Conservation (phyloP, 2,329 filamentous ascomycete species). For the Botrytis byssoidea region DNA sequence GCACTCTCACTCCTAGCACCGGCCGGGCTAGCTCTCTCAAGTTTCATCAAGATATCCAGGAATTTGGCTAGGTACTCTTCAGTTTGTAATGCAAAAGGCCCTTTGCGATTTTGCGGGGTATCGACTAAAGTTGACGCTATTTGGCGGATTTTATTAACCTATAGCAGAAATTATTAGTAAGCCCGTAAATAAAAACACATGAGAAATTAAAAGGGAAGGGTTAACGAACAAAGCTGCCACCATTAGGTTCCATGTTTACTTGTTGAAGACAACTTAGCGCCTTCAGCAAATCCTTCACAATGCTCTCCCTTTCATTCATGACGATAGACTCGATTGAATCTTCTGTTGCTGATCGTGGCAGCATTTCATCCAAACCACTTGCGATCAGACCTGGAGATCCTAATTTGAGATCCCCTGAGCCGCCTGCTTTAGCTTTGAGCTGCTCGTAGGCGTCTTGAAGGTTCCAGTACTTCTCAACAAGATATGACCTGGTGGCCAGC, state of each 20-base stretch:
- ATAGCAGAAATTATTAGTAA: conserved; percentile 21
- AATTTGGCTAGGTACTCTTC: conserved; percentile 72
- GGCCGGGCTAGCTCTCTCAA: conserved; percentile 53
- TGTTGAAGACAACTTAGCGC: conserved; percentile 77
- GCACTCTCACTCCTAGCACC: conserved; percentile 44
- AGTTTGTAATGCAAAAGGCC: conserved; percentile 54
- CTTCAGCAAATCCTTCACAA: conserved; percentile 74
- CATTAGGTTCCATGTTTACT: conserved; percentile 77
- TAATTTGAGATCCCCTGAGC: conserved; percentile 8
- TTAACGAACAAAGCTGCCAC: conserved; percentile 58
- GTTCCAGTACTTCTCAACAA: conserved; percentile 83
- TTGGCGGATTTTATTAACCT: conserved; percentile 78
- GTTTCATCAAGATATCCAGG: conserved; percentile 69
- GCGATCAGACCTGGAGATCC: conserved; percentile 34
- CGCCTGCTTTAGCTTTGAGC: conserved; percentile 39
- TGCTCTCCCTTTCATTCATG: conserved; percentile 73
- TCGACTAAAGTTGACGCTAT: conserved; percentile 79
- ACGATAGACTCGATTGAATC: conserved; percentile 51
- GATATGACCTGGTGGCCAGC: conserved; percentile 76
- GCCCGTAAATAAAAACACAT: conserved; percentile 1
- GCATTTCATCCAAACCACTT: conserved; percentile 32
- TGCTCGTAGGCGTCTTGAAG: conserved; percentile 65
- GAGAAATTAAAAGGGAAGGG: neutral
- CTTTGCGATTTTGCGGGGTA: conserved; percentile 52
- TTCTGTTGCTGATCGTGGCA: conserved; percentile 44